phyloP scores from a whole-genome alignment of 2,329 filamentous ascomycete genomes.

The Fusarium temperatum region DNA sequence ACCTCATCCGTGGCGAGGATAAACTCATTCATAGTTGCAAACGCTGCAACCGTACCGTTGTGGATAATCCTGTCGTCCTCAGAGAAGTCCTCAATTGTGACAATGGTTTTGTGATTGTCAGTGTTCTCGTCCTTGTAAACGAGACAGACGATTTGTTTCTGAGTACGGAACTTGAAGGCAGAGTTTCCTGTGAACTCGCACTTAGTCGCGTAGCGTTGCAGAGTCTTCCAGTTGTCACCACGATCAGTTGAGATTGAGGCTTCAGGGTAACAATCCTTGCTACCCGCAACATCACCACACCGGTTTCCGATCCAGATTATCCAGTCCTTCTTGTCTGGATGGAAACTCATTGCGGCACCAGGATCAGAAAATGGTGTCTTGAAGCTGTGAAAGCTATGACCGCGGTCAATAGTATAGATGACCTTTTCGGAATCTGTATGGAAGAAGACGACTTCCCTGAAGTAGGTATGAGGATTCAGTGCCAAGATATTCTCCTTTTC shows the following conservation, averaged over 20 bases:
- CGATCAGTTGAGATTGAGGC: constrained; percentile 83
- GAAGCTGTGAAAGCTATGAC: constrained; percentile 77
- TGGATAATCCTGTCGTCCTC: constrained; percentile 63
- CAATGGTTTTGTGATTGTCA: constrained; percentile 71
- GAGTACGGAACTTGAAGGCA: constrained; percentile 62
- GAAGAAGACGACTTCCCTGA: constrained; percentile 88
- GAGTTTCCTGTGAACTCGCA: constrained; percentile 85
- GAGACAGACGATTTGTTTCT: constrained; percentile 68
- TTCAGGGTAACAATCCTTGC: constrained; percentile 72
- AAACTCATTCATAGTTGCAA: constrained; percentile 96
- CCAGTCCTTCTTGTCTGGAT: constrained; percentile 87
- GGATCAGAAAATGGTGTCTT: constrained; percentile 66
- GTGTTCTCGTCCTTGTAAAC: constrained; percentile 64
- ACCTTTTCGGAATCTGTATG: constrained; percentile 72
- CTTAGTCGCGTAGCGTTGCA: constrained; percentile 77
- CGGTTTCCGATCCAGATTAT: constrained; percentile 87
- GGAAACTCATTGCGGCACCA: constrained; percentile 73
- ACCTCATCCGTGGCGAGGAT: constrained; percentile 80
- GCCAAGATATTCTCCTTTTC: constrained; percentile 73
- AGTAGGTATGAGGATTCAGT: constrained; percentile 81
- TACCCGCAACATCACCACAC: constrained; percentile 64
- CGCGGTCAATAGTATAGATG: constrained; percentile 84
- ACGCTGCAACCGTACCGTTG: constrained; percentile 74
- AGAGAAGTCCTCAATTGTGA: constrained; percentile 84
- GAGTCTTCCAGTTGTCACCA: constrained; percentile 79